A percentile compares a stretch with the other conserved stretches of the same genome.
Evolutionary conservation across 1,139 yeast species (phyloP).

Genomic region (Geotrichum cucujoidarum): DNA sequence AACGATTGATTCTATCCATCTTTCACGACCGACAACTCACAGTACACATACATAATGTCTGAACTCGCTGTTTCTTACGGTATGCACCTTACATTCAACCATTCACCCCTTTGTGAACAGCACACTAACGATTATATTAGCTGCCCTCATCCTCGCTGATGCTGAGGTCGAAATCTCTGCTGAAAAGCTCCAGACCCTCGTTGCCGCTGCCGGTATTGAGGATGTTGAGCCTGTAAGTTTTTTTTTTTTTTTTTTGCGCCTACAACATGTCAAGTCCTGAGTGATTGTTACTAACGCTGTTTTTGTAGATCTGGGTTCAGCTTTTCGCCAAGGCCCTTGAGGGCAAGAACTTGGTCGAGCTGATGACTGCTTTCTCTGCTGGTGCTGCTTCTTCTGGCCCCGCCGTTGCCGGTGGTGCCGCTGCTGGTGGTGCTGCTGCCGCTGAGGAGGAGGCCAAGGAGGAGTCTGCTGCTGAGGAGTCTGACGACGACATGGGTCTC

Average conservation of each 20-base stretch:
- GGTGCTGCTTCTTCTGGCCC: conserved; percentile 62
- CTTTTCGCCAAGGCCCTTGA: conserved; percentile 88
- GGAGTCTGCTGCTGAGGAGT: conserved; percentile 34
- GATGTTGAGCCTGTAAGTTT: conserved; percentile 49
- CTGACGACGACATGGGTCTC: conserved; percentile 39
- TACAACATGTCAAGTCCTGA: no score
- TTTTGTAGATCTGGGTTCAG: conserved; percentile 33
- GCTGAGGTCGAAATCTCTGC: conserved; percentile 92
- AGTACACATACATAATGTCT: conserved; percentile 12
- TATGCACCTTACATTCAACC: conserved; percentile 1
- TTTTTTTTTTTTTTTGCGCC: conserved; percentile 33
- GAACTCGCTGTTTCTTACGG: conserved; percentile 21
- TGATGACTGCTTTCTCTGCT: conserved; percentile 79
- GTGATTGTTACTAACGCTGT: not conserved
- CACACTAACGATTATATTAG: conserved; percentile 36
- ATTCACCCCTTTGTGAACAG: not conserved
- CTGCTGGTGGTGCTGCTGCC: conserved; percentile 57
- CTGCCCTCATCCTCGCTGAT: conserved; percentile 97
- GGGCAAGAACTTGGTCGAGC: conserved; percentile 44
- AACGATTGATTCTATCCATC: not conserved
- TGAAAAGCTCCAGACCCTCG: conserved; percentile 80
- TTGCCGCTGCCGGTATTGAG: conserved; percentile 85
- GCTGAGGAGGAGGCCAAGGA: conserved; percentile 50
- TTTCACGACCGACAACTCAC: conserved; percentile 11
- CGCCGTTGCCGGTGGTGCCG: conserved; percentile 52